Percentiles rank a stretch among this genome's conserved stretches.
These are phyloP conservation scores for Colletotrichum sp. DNA, from an alignment of 2,329 filamentous ascomycete genomes.

Conservation along the genomic window DNA sequence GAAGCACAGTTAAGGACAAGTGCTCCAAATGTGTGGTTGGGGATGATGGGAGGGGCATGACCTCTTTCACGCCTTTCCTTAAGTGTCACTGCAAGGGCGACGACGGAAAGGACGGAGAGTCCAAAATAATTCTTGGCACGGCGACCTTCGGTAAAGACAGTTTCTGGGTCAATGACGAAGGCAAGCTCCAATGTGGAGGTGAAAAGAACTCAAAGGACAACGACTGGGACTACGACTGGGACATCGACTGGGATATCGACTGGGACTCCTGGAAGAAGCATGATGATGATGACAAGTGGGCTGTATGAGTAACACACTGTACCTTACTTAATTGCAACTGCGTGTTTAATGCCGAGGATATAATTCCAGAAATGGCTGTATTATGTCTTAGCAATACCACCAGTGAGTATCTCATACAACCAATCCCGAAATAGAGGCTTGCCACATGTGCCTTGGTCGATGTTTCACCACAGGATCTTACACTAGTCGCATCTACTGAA, in stretches of 20 bases:
- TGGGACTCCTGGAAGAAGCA: not conserved
- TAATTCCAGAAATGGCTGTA: not conserved
- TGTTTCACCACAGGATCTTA: not conserved
- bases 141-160: not conserved
- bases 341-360: not conserved
- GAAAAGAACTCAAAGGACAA: too few relatives aligned
- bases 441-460: not conserved
- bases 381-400: not conserved
- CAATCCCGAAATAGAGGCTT: not conserved
- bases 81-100: not conserved
- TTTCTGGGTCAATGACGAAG: not conserved
- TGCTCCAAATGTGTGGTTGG: not conserved
- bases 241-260: too few relatives aligned
- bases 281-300: not conserved
- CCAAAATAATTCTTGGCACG: not conserved
- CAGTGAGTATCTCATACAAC: not conserved
- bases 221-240: too few relatives aligned
- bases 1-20: not conserved
- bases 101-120: not conserved
- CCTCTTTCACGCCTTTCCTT: not conserved
- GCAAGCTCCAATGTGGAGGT: not conserved
- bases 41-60: not conserved
- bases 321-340: not conserved
- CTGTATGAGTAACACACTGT: not conserved
- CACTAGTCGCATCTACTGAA: slow-evolving; percentile 5